A percentile compares a stretch with the other conserved stretches of the same genome.
These are phyloP conservation scores for Suillus subluteus DNA, from an alignment of 768 basidiomycete species.

Conservation along the genomic window DNA sequence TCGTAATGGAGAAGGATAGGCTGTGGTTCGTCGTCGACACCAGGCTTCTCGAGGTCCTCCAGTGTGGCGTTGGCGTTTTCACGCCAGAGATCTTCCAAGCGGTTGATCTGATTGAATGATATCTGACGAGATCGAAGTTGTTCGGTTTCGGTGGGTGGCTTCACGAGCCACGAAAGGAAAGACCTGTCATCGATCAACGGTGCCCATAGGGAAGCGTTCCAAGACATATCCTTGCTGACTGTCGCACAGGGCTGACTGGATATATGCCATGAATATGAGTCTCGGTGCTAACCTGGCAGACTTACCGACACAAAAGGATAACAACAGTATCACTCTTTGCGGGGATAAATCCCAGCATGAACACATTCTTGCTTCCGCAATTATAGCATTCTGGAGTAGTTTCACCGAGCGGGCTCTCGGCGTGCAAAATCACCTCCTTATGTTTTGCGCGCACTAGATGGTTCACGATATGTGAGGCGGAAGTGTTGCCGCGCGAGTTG, in stretches of 20 bases:
- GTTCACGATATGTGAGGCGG: conserved; percentile 98
- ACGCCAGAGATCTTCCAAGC: conserved; percentile 96
- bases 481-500: conserved; percentile 97
- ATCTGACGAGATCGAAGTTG: conserved; percentile 96
- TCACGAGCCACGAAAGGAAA: conserved; percentile 99
- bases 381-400: conserved; percentile 99
- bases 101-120: conserved; percentile 95
- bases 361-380: conserved; percentile 99
- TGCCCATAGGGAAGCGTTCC: conserved; percentile 98
- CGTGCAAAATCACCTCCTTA: conserved; percentile 97
- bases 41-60: conserved; percentile 96
- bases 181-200: conserved; percentile 98
- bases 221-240: conserved; percentile 96
- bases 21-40: conserved; percentile 97
- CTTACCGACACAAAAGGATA: conserved; percentile 92
- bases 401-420: conserved; percentile 94
- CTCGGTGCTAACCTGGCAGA: conserved; percentile 16
- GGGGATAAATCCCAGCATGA: conserved; percentile 99
- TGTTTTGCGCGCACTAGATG: conserved; percentile 99
- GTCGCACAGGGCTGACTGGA: conserved; percentile 95
- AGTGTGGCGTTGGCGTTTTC: conserved; percentile 94
- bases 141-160: conserved; percentile 95
- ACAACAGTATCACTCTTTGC: conserved; percentile 99
- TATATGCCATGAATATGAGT: conserved; percentile 2
- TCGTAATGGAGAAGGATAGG: conserved; percentile 90